Base-by-base conservation (phyloP, 768 basidiomycete genomes). In the Suillus lakei region DNA sequence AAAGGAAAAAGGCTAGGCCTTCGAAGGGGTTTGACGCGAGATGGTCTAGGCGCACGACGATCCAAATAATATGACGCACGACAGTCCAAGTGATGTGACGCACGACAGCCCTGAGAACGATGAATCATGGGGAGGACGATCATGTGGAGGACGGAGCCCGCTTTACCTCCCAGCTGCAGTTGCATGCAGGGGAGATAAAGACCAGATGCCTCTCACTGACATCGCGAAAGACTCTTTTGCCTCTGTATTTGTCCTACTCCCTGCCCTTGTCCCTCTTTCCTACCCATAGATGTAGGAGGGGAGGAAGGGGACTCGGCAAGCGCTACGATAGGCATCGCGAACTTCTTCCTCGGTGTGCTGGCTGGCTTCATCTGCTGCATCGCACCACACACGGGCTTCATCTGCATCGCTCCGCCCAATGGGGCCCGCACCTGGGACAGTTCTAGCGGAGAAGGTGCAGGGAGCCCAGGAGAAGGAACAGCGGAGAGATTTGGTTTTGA, bases 391-490 rank as follows among this genome's bases (percentile, higher is more conserved):
- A 39, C 23, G 9, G 16, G 5, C 9, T 48, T 48, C 12, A 26
- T 15, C 48, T 26, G 6, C 26, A 28, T 16, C 50, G 46, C 3
- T 6, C n/a, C n/a, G n/a, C n/a, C n/a, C n/a, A n/a, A n/a, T n/a
- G n/a, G n/a, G n/a, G 34, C 34, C 34, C 6, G 5, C 34, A 34
- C 8, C 26, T 56, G 54, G 12, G 32, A 58, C 7, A 62, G 23
- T 5, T 62, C 53, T 5, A 59, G 34, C 16, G 61, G 61, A 16
- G 61, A 60, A 4, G 61, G 61, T 0, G 13, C 34, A 9, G 60
- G 43, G 16, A 61, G 43, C 3, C 23, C 60, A 4, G 59, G 59
- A 15, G 59, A 60, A 5, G 39, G 39, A 4, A 60, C 39, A 18
- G 36, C 51, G 7, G 26, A 12, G 4, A 62, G 10, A 5, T 3